phyloP scores from a whole-genome alignment of 192 early-diverging fungal genomes.

The Mortierella alpina region DNA sequence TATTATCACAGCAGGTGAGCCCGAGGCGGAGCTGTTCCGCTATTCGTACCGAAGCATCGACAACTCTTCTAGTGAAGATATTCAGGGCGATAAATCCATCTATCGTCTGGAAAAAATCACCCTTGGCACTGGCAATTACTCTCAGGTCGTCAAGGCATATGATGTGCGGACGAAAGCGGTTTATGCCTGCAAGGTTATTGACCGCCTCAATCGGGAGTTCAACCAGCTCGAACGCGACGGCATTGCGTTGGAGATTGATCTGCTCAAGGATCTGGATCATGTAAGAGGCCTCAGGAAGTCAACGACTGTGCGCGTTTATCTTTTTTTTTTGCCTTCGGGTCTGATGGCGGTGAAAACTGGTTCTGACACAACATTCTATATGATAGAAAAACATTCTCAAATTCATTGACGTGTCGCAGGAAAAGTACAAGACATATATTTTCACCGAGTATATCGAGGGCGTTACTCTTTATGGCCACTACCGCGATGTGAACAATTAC shows the following conservation, averaged over 20 bases:
- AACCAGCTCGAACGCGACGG: background rate
- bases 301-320: background rate
- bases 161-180: background rate
- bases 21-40: background rate
- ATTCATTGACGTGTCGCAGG: conserved; percentile 4
- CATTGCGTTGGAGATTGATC: conserved; percentile 17
- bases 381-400: conserved; percentile 30
- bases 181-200: conserved; percentile 34
- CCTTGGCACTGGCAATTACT: conserved; percentile 13
- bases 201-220: background rate
- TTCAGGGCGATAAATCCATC: background rate
- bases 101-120: conserved; percentile 1
- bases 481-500: background rate
- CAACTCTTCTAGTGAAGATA: background rate
- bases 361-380: background rate
- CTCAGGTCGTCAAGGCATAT: conserved; percentile 17
- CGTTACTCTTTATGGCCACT: background rate
- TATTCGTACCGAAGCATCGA: conserved; percentile 4
- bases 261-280: conserved; percentile 15
- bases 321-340: background rate
- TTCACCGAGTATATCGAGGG: conserved; percentile 36
- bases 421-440: conserved; percentile 10
- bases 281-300: conserved; percentile 7
- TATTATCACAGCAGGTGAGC: background rate
- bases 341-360: background rate